These are phyloP conservation scores for Nematodospora valgi DNA, from an alignment of 805 yeast species.

Conservation along the genomic window DNA sequence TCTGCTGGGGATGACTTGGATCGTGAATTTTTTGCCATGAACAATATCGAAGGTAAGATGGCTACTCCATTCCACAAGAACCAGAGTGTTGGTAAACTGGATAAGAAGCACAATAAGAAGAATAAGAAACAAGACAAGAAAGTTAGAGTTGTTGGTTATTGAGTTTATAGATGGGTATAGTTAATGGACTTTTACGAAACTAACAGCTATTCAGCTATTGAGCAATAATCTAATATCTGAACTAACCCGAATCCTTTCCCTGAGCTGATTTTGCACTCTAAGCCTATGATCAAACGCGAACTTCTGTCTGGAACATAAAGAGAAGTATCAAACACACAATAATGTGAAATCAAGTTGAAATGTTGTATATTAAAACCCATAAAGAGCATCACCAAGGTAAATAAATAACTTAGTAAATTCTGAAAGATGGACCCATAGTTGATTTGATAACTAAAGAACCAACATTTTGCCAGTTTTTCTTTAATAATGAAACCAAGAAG, in stretches of 20 bases:
- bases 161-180: too few relatives aligned
- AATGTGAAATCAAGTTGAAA: too few relatives aligned
- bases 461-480: slow-evolving; percentile 99
- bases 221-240: too few relatives aligned
- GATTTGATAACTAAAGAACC: slow-evolving; percentile 99
- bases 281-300: too few relatives aligned
- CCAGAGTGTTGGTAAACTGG: slow-evolving; percentile 23
- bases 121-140: slow-evolving; percentile 63
- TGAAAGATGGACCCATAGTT: slow-evolving; percentile 99
- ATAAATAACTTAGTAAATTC: slow-evolving; percentile 81
- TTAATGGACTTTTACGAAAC: too few relatives aligned
- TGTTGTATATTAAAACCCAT: too few relatives aligned
- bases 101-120: slow-evolving; percentile 70
- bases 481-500: slow-evolving; percentile 98
- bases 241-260: too few relatives aligned
- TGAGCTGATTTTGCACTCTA: too few relatives aligned
- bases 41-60: slow-evolving; percentile 57
- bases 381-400: too few relatives aligned
- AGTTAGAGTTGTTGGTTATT: slow-evolving; percentile 27
- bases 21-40: slow-evolving; percentile 77
- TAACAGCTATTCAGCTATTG: too few relatives aligned
- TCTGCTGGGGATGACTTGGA: slow-evolving; percentile 83
- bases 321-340: too few relatives aligned
- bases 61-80: slow-evolving; percentile 71
- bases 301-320: too few relatives aligned